Base-by-base conservation (phyloP, 306 rosid species). In the Prunus salicina region DNA sequence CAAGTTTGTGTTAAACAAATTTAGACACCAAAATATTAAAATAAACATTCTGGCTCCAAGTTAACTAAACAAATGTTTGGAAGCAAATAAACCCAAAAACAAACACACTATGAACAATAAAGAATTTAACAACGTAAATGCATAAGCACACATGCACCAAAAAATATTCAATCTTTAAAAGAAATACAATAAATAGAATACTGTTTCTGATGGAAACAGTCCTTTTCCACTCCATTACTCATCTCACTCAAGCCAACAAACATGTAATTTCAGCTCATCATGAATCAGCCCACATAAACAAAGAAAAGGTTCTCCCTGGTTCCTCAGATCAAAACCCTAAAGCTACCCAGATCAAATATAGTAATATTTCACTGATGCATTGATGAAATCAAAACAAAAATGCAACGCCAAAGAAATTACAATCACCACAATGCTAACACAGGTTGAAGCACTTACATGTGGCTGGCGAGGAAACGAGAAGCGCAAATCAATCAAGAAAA, bases 281-380 rank as follows among this genome's bases (percentile, higher is more conserved):
- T 8, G 25, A 10, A 73, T 20, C 10, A 22, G 47, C 71, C 74
- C 64, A 19, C 2, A 72, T 13, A 63, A 51, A 71, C 16, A 64
- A 12, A 64, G 10, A 13, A 78, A 71, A 61, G 16, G 13, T 49
- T 51, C 19, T 57, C 52, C 14, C 43, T 3, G 8, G 32, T 22
- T 13, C 22, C 22, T 38, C 65, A 27, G 78, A 76, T 76, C 81
- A 34, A 73, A 28, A 68, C 80, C 67, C 41, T 63, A 72, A 73
- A 25, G 43, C 71, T 22, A 51, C 53, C 15, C 49, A 12, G 68
- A 72, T 63, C 49, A 55, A 62, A 34, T 3, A 52, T 53, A 65
- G 20, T 20, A 27, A 47, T 25, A 45, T 47, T 25, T 13, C 65
- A 25, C 18, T 1, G 32, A 60, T 14, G 43, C 32, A 56, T 27